Percentiles rank a stretch among this genome's conserved stretches.
These are phyloP conservation scores for Pancytospora philotis DNA, from an alignment of 371 early-diverging fungal genomes.

Conservation along the genomic window DNA sequence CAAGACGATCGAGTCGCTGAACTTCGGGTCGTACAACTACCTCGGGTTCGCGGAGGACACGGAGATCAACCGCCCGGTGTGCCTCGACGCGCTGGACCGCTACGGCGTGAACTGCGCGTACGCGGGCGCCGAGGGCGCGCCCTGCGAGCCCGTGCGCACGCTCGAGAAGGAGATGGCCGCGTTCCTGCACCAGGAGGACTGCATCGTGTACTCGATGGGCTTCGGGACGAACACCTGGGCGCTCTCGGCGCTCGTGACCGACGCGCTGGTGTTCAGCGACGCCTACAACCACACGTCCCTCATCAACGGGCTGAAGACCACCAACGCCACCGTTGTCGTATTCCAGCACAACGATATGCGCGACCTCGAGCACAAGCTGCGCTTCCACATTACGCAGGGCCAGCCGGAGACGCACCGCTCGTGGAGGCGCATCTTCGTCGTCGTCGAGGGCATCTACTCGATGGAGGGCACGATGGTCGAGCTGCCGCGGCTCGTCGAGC, in stretches of 20 bases:
- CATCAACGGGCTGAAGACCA: conserved; percentile 81
- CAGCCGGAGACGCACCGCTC: conserved; percentile 92
- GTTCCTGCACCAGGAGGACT: conserved; percentile 81
- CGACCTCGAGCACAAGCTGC: conserved; percentile 72
- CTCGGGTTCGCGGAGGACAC: conserved; percentile 84
- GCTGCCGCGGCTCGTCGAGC: conserved; percentile 73
- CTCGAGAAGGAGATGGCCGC: conserved; percentile 80
- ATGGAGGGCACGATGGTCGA: conserved; percentile 93
- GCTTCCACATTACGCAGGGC: conserved; percentile 84
- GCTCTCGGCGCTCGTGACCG: conserved; percentile 76
- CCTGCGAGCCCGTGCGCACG: conserved; percentile 65
- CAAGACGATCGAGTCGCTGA: conserved; percentile 68
- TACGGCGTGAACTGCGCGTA: conserved; percentile 62
- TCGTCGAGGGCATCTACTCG: conserved; percentile 93
- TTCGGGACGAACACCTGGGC: conserved; percentile 95
- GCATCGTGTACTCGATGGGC: conserved; percentile 89
- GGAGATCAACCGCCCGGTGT: conserved; percentile 79
- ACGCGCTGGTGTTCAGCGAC: conserved; percentile 82
- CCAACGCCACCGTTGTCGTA: conserved; percentile 80
- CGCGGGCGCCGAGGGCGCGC: conserved; percentile 60
- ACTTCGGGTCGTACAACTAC: conserved; percentile 95
- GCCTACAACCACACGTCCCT: conserved; percentile 91
- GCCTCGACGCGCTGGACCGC: conserved; percentile 64
- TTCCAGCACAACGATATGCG: conserved; percentile 81
- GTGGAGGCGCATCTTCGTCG: conserved; percentile 92